Base-by-base conservation (phyloP, 2,329 filamentous ascomycete genomes). In the Sclerotinia trifoliorum region DNA sequence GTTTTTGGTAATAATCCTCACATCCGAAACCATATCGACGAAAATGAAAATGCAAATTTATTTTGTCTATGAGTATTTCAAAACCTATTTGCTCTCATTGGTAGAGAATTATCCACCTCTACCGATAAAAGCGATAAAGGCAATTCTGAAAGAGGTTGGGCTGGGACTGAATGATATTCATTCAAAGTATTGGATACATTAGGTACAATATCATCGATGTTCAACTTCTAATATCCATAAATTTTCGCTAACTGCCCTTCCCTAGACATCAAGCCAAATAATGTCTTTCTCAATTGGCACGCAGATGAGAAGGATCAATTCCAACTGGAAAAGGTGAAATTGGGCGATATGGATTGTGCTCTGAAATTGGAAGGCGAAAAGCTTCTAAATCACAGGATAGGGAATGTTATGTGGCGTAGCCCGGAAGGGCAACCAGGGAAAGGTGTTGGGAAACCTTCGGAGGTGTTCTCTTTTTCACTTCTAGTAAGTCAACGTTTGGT, bases 391-490 rank as follows among this genome's bases (percentile, higher is more conserved):
- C 46, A 68, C 15, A 67, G 42, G 57, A 68, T 71, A 42, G 67
- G 67, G 48, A 71, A 70, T 26, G 55, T 72, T 26, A 71, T 72
- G 65, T 72, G 56, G 69, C 62, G 63, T 26, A 69, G 67, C 58
- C 70, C 65, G 15, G 70, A 70, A 70, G 67, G 54, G 24, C 69
- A 67, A 62, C 29, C 62, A 55, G 67, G 70, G 58, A 65, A 66
- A 26, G 69, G 66, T 52, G 60, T 71, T 55, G 66, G 69, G 2
- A 73, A 71, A 55, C 69, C 62, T 66, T 71, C 66, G 26, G 71
- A 73, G 46, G 66, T 72, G 21, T 71, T 71, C 56, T 63, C 67
- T 49, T 71, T 72, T 66, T 44, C 35, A 57, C 65, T 71, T 62
- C n/a, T 72, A 39, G 70, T 69, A 46, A 70, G 64, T 69, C 24